Conservation (phyloP, 2,329 filamentous ascomycete species). For the Aspergillus calidoustus region DNA sequence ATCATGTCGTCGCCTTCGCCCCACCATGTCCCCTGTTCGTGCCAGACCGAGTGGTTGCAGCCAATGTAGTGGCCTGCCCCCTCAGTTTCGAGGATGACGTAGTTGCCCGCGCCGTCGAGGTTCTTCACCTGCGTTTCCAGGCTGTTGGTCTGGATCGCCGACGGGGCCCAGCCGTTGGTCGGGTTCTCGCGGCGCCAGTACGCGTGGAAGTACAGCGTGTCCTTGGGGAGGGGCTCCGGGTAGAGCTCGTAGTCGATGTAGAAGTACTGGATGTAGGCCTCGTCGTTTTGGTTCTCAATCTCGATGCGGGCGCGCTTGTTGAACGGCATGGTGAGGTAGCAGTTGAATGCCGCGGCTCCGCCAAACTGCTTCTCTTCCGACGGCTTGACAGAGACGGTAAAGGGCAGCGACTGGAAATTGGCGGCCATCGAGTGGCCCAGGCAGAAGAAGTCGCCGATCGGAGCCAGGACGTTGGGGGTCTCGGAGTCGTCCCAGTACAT, state of each 20-base stretch:
- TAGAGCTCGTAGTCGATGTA: constrained; percentile 43
- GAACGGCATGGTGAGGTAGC: constrained; percentile 37
- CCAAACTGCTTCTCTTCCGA: constrained; percentile 41
- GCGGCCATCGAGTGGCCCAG: constrained; percentile 39
- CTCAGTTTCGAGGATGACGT: constrained; percentile 37
- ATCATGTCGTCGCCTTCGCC: constrained; percentile 44
- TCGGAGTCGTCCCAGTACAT: constrained; percentile 44
- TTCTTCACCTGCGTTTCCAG: constrained; percentile 33
- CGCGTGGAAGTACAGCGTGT: constrained; percentile 39
- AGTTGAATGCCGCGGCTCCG: constrained; percentile 41
- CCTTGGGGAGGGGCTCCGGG: constrained; percentile 29
- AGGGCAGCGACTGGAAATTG: constrained; percentile 41
- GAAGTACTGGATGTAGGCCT: constrained; percentile 42
- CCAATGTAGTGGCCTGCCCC: constrained; percentile 39
- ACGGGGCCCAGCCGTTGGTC: constrained; percentile 35
- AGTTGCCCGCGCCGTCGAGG: constrained; percentile 32
- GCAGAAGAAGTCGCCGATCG: constrained; percentile 41
- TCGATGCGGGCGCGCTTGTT: constrained; percentile 42
- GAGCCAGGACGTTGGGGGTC: constrained; percentile 36
- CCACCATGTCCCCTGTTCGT: constrained; percentile 43
- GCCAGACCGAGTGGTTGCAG: constrained; percentile 39
- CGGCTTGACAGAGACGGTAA: constrained; percentile 39
- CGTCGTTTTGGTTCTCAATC: constrained; percentile 40
- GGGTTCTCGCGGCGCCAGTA: constrained; percentile 40
- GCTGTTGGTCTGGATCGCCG: constrained; percentile 34